A percentile compares a stretch with the other conserved stretches of the same genome.
Evolutionary conservation across 2,329 filamentous ascomycete genomes (phyloP).

Genomic region (Chaetomium olivaceum): DNA sequence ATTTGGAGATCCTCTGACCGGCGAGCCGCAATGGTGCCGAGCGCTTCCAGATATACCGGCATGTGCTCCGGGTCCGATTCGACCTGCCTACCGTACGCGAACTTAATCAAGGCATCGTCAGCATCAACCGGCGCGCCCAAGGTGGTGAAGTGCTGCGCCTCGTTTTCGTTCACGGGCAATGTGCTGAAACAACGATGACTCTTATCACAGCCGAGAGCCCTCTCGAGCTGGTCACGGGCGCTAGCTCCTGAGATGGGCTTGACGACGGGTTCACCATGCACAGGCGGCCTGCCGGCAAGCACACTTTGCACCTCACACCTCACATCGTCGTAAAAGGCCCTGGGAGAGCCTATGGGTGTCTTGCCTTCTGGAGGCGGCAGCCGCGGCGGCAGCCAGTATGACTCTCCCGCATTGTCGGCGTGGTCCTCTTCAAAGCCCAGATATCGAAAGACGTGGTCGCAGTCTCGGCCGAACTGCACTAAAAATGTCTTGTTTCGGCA

Average conservation of each 20-base stretch:
- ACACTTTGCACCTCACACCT: constrained; percentile 50
- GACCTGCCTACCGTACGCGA: constrained; percentile 32
- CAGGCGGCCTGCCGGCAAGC: constrained; percentile 36
- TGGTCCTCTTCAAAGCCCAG: constrained; percentile 51
- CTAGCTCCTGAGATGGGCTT: constrained; percentile 33
- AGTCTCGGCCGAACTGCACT: constrained; percentile 54
- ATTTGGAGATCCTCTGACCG: constrained; percentile 30
- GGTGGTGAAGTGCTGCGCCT: constrained; percentile 18
- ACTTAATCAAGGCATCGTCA: constrained; percentile 30
- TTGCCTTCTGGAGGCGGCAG: constrained; percentile 42
- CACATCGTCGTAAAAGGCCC: constrained; percentile 53
- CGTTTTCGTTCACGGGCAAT: constrained; percentile 8
- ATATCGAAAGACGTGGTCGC: constrained; percentile 50
- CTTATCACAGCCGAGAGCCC: constrained; percentile 33
- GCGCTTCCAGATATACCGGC: constrained; percentile 26
- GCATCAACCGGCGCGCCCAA: constrained; percentile 29
- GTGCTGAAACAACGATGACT: constrained; percentile 26
- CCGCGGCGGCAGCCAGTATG: constrained; percentile 40
- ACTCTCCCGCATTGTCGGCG: constrained; percentile 42
- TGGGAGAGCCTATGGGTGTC: constrained; percentile 43
- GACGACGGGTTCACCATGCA: constrained; percentile 26
- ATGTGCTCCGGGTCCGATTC: constrained; percentile 22
- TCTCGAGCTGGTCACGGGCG: constrained; percentile 25
- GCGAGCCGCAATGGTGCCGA: constrained; percentile 25
- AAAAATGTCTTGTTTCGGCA: constrained; percentile 59